Percentiles rank a stretch among this genome's conserved stretches.
These are phyloP conservation scores for Phaeophleospora eucalypticola DNA, from an alignment of 2,329 filamentous ascomycete species.

Conservation along the genomic window DNA sequence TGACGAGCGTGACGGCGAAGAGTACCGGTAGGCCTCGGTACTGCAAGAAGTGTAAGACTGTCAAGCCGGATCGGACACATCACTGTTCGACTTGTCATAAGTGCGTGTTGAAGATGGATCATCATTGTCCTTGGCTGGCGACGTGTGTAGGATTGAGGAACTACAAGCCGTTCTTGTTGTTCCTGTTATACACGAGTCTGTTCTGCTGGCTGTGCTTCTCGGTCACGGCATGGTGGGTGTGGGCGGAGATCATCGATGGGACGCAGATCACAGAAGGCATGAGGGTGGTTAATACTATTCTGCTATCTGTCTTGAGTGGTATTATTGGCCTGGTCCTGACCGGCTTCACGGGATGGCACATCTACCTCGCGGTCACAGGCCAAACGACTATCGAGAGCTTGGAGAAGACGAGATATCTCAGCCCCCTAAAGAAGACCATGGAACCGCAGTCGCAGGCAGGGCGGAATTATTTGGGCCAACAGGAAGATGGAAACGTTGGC, in stretches of 20 bases:
- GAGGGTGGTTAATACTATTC: slow-evolving; percentile 78
- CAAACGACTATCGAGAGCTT: slow-evolving; percentile 95
- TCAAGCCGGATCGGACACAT: slow-evolving; percentile 92
- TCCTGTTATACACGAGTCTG: slow-evolving; percentile 80
- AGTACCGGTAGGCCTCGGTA: slow-evolving; percentile 74
- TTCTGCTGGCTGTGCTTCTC: slow-evolving; percentile 80
- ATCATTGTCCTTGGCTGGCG: slow-evolving; percentile 97
- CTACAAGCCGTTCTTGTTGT: slow-evolving; percentile 92
- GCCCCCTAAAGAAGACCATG: slow-evolving; percentile 68
- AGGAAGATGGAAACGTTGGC: slow-evolving; percentile 4
- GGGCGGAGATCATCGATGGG: slow-evolving; percentile 71
- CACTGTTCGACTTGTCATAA: slow-evolving; percentile 93
- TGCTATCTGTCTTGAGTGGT: slow-evolving; percentile 79
- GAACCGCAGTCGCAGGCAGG: slow-evolving; percentile 53
- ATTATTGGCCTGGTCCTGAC: slow-evolving; percentile 87
- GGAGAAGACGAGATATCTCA: slow-evolving; percentile 91
- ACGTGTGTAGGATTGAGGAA: slow-evolving; percentile 92
- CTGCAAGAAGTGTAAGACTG: slow-evolving; percentile 95
- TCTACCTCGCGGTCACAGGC: slow-evolving; percentile 71
- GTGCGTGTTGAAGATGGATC: slow-evolving; percentile 98
- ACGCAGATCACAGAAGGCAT: slow-evolving; percentile 70
- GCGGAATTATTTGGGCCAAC: slow-evolving; percentile 44
- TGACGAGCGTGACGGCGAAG: slow-evolving; percentile 83
- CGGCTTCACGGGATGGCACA: slow-evolving; percentile 89
- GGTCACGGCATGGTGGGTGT: slow-evolving; percentile 78